Percentiles rank a stretch among this genome's conserved stretches.
Conservation (phyloP, 768 basidiomycete species). For the Lentinula sp. region DNA sequence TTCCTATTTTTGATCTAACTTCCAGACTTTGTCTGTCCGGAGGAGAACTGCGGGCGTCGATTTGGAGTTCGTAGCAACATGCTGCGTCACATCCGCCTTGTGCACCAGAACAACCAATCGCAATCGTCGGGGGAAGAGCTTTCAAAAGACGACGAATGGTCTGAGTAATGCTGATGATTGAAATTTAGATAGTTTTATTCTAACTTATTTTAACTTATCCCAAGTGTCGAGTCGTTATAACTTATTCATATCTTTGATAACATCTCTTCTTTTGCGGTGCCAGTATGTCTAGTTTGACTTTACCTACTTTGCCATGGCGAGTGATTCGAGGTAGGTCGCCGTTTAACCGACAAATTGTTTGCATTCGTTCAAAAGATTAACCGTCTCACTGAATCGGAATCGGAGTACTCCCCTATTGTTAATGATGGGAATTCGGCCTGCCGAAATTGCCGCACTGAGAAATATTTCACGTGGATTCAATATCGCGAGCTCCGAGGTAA, state of each 20-base stretch:
- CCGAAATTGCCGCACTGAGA: background rate
- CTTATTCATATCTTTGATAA: background rate
- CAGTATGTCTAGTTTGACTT: background rate
- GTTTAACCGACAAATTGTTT: background rate
- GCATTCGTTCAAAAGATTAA: background rate
- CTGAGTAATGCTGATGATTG: conserved; percentile 1
- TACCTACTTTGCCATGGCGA: conserved; percentile 1
- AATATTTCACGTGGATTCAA: background rate
- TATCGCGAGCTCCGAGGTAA: background rate
- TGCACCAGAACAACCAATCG: conserved; percentile 21
- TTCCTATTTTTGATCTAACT: background rate
- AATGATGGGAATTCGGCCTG: too few relatives aligned
- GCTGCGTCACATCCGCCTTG: conserved; percentile 52
- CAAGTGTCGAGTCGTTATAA: background rate
- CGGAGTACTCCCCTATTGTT: too few relatives aligned
- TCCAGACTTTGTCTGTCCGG: conserved; percentile 46
- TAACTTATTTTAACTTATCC: conserved; percentile 4
- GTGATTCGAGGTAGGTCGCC: background rate
- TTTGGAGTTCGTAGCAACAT: conserved; percentile 60
- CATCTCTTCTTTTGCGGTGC: background rate
- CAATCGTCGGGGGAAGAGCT: conserved; percentile 5
- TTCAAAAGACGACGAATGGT: conserved; percentile 9
- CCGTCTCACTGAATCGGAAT: background rate
- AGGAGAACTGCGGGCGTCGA: conserved; percentile 46
- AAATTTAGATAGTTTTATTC: background rate